These are phyloP conservation scores for Verticillium albo-atrum DNA, from an alignment of 2,329 filamentous ascomycete genomes.

Conservation along the genomic window DNA sequence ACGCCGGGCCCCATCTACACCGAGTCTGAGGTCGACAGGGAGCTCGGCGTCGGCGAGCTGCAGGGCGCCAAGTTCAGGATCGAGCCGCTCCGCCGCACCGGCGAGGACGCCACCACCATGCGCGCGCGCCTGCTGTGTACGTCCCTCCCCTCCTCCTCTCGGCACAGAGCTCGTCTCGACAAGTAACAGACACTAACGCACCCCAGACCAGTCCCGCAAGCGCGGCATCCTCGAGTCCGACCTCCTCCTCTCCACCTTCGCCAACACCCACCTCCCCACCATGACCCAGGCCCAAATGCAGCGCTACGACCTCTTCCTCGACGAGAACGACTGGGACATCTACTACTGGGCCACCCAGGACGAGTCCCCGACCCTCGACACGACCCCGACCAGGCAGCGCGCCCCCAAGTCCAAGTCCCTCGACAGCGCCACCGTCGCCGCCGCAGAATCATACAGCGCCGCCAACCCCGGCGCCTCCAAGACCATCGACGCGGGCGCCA, in stretches of 20 bases:
- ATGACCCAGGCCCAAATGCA: slow-evolving; percentile 72
- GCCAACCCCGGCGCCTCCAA: slow-evolving; percentile 19
- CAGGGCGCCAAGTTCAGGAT: slow-evolving; percentile 82
- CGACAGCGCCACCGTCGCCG: slow-evolving; percentile 22
- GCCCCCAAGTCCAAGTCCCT: slow-evolving; percentile 5
- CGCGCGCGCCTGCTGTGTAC: slow-evolving; percentile 73
- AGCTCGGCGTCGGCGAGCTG: slow-evolving; percentile 81
- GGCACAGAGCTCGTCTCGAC: background rate
- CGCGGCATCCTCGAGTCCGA: slow-evolving; percentile 94
- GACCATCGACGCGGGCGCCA: slow-evolving; percentile 20
- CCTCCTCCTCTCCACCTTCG: slow-evolving; percentile 93
- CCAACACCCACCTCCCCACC: slow-evolving; percentile 66
- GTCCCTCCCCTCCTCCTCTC: slow-evolving; percentile 21
- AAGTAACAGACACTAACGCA: slow-evolving; percentile 3
- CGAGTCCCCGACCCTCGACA: slow-evolving; percentile 46
- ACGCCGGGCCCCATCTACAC: slow-evolving; percentile 4
- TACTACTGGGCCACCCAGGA: slow-evolving; percentile 99
- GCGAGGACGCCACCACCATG: slow-evolving; percentile 82
- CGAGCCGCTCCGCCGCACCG: slow-evolving; percentile 79
- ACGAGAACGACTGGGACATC: slow-evolving; percentile 99
- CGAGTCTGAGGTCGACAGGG: slow-evolving; percentile 24
- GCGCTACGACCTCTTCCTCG: slow-evolving; percentile 88
- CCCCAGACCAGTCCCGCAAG: slow-evolving; percentile 91
- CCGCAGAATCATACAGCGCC: slow-evolving; percentile 14
- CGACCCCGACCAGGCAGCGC: slow-evolving; percentile 37